phyloP scores from a whole-genome alignment of 228 moss, liverwort and hornwort genomes.

The Sphagnum fallax region DNA sequence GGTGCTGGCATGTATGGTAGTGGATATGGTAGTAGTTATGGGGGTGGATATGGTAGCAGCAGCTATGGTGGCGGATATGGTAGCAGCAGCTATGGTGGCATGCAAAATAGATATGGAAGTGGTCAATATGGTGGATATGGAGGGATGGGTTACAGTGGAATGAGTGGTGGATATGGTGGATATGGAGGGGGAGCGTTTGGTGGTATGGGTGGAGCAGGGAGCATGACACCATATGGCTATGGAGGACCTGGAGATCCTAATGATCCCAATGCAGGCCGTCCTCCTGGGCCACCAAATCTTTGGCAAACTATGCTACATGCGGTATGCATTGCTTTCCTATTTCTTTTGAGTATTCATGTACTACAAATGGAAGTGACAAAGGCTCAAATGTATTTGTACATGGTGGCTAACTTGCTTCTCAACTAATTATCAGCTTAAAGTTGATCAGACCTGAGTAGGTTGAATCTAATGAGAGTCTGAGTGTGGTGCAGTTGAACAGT shows the following conservation, averaged over 20 bases:
- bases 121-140: conserved; percentile 8
- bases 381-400: too few relatives aligned
- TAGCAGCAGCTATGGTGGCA: conserved; percentile 1
- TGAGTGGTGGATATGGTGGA: conserved; percentile 8
- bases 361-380: too few relatives aligned
- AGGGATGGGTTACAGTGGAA: conserved; percentile 11
- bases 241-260: conserved; percentile 42
- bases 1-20: not conserved
- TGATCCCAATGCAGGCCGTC: conserved; percentile 28
- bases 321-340: conserved; percentile 10
- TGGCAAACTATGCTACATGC: conserved; percentile 38
- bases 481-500: conserved; percentile 25
- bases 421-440: not conserved
- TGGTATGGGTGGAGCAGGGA: conserved; percentile 12
- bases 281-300: conserved; percentile 30
- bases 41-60: conserved; percentile 16
- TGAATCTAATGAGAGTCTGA: not conserved
- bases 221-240: conserved; percentile 4
- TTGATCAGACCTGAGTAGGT: not conserved
- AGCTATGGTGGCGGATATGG: conserved; percentile 10
- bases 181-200: conserved; percentile 14
- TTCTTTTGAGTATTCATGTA: not conserved
- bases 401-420: too few relatives aligned
- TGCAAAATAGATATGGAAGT: conserved; percentile 13
- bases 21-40: conserved; percentile 18